These are phyloP conservation scores for Tremella mesenterica DNA, from an alignment of 768 basidiomycete genomes.

Conservation along the genomic window DNA sequence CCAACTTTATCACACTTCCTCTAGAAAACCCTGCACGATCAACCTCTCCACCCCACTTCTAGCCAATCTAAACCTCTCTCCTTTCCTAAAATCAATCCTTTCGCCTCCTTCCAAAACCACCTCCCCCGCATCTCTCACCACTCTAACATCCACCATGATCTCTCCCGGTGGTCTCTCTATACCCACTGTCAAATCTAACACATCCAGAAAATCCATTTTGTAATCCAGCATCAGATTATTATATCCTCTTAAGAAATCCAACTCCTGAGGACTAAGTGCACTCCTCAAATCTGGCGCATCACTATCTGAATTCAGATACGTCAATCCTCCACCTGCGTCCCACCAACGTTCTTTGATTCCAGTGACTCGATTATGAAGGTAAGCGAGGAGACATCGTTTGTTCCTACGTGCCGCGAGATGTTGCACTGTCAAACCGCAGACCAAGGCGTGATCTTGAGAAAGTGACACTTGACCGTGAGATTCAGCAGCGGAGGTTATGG, in stretches of 20 bases:
- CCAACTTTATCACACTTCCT: slow-evolving; percentile 61
- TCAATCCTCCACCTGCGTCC: slow-evolving; percentile 68
- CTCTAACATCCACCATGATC: slow-evolving; percentile 75
- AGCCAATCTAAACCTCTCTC: slow-evolving; percentile 79
- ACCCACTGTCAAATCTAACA: slow-evolving; percentile 71
- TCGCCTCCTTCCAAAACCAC: slow-evolving; percentile 86
- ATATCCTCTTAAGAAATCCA: slow-evolving; percentile 77
- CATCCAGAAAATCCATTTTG: slow-evolving; percentile 69
- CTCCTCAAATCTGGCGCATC: slow-evolving; percentile 36
- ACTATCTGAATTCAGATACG: slow-evolving; percentile 52
- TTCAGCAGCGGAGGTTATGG: slow-evolving; percentile 41
- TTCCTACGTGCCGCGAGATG: slow-evolving; percentile 85
- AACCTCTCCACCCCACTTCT: slow-evolving; percentile 86
- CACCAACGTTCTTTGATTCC: slow-evolving; percentile 81
- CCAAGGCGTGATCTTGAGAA: slow-evolving; percentile 51
- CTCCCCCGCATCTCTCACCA: slow-evolving; percentile 78
- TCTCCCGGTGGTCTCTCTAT: slow-evolving; percentile 76
- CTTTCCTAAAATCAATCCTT: slow-evolving; percentile 70
- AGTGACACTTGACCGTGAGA: slow-evolving; percentile 37
- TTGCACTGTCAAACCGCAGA: slow-evolving; percentile 64
- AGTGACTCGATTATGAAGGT: slow-evolving; percentile 77
- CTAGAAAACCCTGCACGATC: slow-evolving; percentile 85
- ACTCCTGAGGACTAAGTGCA: slow-evolving; percentile 45
- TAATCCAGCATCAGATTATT: slow-evolving; percentile 72
- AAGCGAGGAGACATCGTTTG: slow-evolving; percentile 91